Percentiles rank a stretch among this genome's conserved stretches.
Conservation (phyloP, 129 eudicot species). For the Ambrosia artemisiifolia region DNA sequence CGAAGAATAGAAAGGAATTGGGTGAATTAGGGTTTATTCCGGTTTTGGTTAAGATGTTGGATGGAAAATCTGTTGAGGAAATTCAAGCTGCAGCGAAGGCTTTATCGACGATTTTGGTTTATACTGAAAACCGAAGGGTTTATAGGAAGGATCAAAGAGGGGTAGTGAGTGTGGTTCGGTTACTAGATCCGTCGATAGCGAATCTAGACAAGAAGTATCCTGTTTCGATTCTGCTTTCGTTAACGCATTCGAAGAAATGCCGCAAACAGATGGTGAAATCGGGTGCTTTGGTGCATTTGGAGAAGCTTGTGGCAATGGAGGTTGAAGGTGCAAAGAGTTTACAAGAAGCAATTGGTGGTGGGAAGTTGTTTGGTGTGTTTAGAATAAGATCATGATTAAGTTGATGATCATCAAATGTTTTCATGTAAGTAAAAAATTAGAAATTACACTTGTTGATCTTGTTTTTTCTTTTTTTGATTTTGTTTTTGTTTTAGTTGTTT, state of each 20-base stretch:
- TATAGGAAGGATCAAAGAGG: constrained; percentile 61
- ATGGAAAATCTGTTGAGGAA: constrained; percentile 63
- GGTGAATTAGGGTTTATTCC: constrained; percentile 69
- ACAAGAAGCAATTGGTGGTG: constrained; percentile 48
- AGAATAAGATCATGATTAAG: constrained; percentile 19
- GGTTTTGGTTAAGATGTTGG: constrained; percentile 47
- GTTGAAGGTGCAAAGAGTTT: constrained; percentile 75
- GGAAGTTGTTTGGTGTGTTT: constrained; percentile 74
- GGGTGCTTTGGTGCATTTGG: constrained; percentile 51
- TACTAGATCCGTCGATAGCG: constrained; percentile 41
- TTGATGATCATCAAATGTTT: constrained; percentile 8
- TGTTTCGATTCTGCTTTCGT: constrained; percentile 39
- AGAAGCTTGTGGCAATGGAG: constrained; percentile 55
- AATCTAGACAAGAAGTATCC: constrained; percentile 54
- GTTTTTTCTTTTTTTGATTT: constrained; percentile 5
- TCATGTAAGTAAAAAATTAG: constrained; percentile 10
- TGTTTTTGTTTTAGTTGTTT: not conserved
- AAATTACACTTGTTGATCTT: constrained; percentile 18
- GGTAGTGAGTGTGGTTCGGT: constrained; percentile 41
- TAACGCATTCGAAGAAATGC: constrained; percentile 59
- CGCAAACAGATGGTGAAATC: constrained; percentile 61
- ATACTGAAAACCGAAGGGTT: constrained; percentile 37
- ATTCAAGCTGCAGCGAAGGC: constrained; percentile 60
- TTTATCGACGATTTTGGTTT: constrained; percentile 39
- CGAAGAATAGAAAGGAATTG: constrained; percentile 46